Evolutionary conservation across 805 yeast genomes (phyloP), one percentile per base, ranked within the genome.

Genomic region (Teunomyces kruisii): DNA sequence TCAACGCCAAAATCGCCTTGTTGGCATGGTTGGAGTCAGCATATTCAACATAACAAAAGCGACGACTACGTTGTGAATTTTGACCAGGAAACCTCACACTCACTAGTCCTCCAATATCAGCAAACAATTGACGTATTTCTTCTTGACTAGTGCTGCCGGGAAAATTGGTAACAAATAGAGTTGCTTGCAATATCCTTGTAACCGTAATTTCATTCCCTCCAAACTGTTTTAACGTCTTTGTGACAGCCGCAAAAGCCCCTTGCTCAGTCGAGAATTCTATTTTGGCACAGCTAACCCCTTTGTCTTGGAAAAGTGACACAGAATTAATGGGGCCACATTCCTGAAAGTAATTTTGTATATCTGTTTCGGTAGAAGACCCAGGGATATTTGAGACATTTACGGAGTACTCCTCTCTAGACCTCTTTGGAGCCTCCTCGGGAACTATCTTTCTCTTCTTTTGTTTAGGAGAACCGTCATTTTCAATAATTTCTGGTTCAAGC

Each of bases 1-100:
- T 57, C 9, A 80, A 61, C 1, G 48, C 45, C 0, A 47, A 47
- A 1, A 77, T 65, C 0, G 86, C 84, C 0, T 51, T 41, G 0
- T 57, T 39, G 0, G 87, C 85, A 13, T 63, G 65, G n/a, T 68
- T 67, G 0, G 75, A 44, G 4, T 67, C 56, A 0, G 62, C 44
- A 51, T 65, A 82, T 53, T 86, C 94, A 12, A 86, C 71, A 56
- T 88, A 88, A 50, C 92, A 86, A 57, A 88, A 88, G 26, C 95
- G 61, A 45, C 94, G 71, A 26, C 75, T 74, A 4, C 78, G 58
- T 52, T 79, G 78, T 39, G 65, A 72, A 37, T 71, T 72, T 46
- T 83, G 74, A 0, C 87, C 76, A 0, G 96, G 96, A 28, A 86
- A 68, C 41, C 96, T 65, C 0, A 84, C 64, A 41, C 78, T 75